These are phyloP conservation scores for Coniella vitis DNA, from an alignment of 2,329 filamentous ascomycete genomes.

Conservation along the genomic window DNA sequence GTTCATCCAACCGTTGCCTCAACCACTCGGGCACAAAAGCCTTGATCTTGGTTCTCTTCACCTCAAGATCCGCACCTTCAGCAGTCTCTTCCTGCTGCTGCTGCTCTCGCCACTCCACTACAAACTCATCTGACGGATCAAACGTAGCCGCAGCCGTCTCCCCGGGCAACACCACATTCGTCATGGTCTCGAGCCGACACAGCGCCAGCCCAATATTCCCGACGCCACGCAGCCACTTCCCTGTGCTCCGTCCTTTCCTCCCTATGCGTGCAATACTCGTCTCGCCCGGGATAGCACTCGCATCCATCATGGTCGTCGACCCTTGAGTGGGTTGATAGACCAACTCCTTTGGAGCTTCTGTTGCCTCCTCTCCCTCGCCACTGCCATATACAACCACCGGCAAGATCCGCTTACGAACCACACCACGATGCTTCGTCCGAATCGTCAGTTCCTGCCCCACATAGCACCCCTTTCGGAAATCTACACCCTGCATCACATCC, in stretches of 20 bases:
- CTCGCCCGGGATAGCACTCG: slow-evolving; percentile 33
- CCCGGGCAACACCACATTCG: slow-evolving; percentile 64
- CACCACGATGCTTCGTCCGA: slow-evolving; percentile 86
- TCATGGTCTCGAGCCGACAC: slow-evolving; percentile 88
- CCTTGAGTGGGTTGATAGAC: slow-evolving; percentile 34
- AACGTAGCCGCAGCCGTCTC: slow-evolving; percentile 58
- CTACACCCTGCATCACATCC: slow-evolving; percentile 76
- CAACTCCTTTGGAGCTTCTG: slow-evolving; percentile 31
- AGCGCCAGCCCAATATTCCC: slow-evolving; percentile 84
- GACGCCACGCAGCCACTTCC: slow-evolving; percentile 71
- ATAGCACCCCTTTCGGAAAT: slow-evolving; percentile 96
- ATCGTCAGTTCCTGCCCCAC: slow-evolving; percentile 96
- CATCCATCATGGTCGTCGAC: slow-evolving; percentile 22
- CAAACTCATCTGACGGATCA: slow-evolving; percentile 55
- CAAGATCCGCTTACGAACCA: slow-evolving; percentile 83
- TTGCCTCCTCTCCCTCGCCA: slow-evolving; percentile 20
- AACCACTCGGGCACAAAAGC: slow-evolving; percentile 82
- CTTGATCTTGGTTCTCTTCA: slow-evolving; percentile 54
- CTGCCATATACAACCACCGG: slow-evolving; percentile 65
- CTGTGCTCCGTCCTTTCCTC: slow-evolving; percentile 62
- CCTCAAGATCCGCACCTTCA: slow-evolving; percentile 32
- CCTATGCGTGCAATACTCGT: slow-evolving; percentile 44
- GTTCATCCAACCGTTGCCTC: slow-evolving; percentile 32
- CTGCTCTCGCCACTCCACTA: slow-evolving; percentile 30
- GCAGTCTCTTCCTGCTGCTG: slow-evolving; percentile 27